Evolutionary conservation across 2,329 filamentous ascomycete species (phyloP).

Genomic region (Chalara sp.): DNA sequence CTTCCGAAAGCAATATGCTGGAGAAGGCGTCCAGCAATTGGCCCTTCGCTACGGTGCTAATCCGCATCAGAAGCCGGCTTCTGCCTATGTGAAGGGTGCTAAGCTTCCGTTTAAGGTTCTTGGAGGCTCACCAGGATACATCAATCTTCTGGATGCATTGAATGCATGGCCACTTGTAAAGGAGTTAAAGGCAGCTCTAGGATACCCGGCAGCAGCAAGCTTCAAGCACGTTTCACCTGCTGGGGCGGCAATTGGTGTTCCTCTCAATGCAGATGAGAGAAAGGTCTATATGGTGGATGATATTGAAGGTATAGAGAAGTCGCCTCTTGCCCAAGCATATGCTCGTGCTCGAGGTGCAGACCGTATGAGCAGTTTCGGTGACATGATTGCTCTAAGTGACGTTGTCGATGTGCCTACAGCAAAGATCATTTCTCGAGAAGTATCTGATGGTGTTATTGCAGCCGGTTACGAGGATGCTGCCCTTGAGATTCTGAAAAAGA

Average conservation of each 20-base stretch:
- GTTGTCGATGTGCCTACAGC: constrained; percentile 87
- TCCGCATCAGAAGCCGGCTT: constrained; percentile 95
- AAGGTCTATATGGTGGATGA: constrained; percentile 99
- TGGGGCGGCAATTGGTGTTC: constrained; percentile 87
- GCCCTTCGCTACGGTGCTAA: constrained; percentile 92
- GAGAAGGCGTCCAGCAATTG: constrained; percentile 74
- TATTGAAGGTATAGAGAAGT: constrained; percentile 81
- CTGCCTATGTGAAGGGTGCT: constrained; percentile 68
- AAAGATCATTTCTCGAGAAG: constrained; percentile 96
- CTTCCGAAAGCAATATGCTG: constrained; percentile 95
- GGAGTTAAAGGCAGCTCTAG: constrained; percentile 85
- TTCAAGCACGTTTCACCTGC: constrained; percentile 99
- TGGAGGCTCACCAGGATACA: constrained; percentile 84
- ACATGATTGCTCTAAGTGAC: constrained; percentile 89
- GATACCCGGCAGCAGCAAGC: constrained; percentile 84
- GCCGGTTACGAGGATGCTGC: constrained; percentile 80
- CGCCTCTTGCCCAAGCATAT: constrained; percentile 86
- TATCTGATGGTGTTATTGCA: constrained; percentile 94
- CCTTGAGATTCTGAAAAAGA: constrained; percentile 88
- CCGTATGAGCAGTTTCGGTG: constrained; percentile 97
- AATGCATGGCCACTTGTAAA: constrained; percentile 97
- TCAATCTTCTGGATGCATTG: constrained; percentile 92
- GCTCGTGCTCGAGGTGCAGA: constrained; percentile 92
- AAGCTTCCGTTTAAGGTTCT: constrained; percentile 93
- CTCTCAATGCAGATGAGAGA: constrained; percentile 78